Conservation (phyloP, 163 green algal species). For the Coccomyxa subellipsoidea region DNA sequence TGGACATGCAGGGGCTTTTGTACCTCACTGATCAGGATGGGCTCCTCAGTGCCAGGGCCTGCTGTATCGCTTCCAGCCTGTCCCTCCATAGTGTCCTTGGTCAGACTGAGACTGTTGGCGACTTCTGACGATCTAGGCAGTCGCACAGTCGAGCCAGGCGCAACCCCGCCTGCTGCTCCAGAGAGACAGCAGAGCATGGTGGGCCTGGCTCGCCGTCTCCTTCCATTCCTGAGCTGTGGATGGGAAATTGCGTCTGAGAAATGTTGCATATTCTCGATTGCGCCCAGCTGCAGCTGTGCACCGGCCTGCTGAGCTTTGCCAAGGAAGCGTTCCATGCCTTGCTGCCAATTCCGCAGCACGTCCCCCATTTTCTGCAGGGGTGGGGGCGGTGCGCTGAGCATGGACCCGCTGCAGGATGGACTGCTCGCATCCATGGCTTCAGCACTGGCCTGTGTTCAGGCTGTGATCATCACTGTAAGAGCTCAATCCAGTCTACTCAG, state of each 20-base stretch:
- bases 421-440: background rate
- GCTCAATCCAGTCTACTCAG: no score
- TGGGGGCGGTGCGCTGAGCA: background rate
- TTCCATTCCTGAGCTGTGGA: background rate
- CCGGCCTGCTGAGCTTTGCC: background rate
- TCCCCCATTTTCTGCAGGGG: background rate
- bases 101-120: background rate
- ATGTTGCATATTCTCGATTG: background rate
- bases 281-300: background rate
- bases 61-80: background rate
- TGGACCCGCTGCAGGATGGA: background rate
- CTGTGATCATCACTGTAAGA: no score
- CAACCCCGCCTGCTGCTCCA: background rate
- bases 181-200: background rate
- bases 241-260: background rate
- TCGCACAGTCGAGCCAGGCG: background rate
- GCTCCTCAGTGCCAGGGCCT: conserved; percentile 27
- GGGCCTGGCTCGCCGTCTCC: background rate
- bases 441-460: background rate
- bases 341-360: background rate
- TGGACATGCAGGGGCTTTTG: no score
- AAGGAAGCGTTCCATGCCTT: background rate
- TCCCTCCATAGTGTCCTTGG: background rate
- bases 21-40: conserved; percentile 76
- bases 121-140: background rate